Percentiles rank a stretch among this genome's conserved stretches.
phyloP scores from a whole-genome alignment of 2,329 filamentous ascomycete genomes.

The Hypoxylon sp. region DNA sequence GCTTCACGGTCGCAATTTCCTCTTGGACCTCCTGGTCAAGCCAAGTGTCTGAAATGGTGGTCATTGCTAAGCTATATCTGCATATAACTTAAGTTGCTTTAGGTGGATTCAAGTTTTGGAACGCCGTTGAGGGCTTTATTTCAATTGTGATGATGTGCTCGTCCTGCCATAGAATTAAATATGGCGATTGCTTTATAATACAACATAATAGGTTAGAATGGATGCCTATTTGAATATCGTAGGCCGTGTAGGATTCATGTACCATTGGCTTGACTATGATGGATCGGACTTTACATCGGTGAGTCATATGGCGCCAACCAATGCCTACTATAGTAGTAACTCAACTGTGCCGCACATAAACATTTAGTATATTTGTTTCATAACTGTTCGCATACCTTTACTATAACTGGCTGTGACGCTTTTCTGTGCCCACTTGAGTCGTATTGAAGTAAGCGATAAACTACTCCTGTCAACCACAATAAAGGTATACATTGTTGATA shows the following conservation, averaged over 20 bases:
- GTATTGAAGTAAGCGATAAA: neutral
- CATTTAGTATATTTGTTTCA: neutral
- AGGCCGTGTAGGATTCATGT: neutral
- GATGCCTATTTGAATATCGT: neutral
- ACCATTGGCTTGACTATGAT: constrained; percentile 7
- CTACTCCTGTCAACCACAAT: neutral
- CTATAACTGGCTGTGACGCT: neutral
- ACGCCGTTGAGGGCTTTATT: too few relatives aligned
- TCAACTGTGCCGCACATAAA: neutral
- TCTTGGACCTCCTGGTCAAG: constrained; percentile 16
- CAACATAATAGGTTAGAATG: neutral
- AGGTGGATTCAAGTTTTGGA: neutral
- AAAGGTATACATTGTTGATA: too few relatives aligned
- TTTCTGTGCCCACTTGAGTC: neutral
- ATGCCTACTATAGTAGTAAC: neutral
- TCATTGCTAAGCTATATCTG: neutral
- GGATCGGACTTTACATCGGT: neutral
- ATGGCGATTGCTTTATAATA: neutral
- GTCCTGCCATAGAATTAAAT: neutral
- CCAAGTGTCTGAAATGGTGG: constrained; percentile 15
- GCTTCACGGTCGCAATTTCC: constrained; percentile 8
- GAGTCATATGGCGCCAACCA: neutral
- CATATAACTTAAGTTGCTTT: neutral
- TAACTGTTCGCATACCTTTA: neutral
- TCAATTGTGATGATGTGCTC: neutral